Base-by-base conservation (phyloP, 495 filamentous ascomycete species). In the Collariella sp. region DNA sequence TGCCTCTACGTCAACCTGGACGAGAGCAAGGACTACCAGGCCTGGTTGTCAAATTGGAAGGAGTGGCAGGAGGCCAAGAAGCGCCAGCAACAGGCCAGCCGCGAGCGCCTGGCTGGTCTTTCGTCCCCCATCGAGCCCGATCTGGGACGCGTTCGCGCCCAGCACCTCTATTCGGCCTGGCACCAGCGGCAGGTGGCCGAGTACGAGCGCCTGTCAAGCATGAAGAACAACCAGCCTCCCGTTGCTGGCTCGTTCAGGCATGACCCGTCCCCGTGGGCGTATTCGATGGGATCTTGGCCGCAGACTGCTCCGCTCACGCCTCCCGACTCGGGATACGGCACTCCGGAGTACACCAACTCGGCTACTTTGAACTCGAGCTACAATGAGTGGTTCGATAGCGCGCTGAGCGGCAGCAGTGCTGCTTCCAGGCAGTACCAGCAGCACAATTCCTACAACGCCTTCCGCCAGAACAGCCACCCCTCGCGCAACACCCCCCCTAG, bases 1-100 rank as follows among this genome's bases (percentile, higher is more conserved):
- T 80, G 84, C 55, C 82, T 99, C 63, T 93, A 96, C 66, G 84
- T 91, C 61, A 87, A 94, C 59, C 85, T 89, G 34, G 79, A 88
- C 54, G 80, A 86, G 61, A 83, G 83, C 50, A 81, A 90, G 56
- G 91, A 91, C 26, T 95, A 93, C 68, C 74, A 79, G 20, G 81
- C 85, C 13, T 96, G 91, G 88, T 76, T 83, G 48, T 75, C 79
- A 46, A 88, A 84, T 72, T 99, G 94, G 94, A 75, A 87, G 38
- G 82, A 80, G 33, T 96, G 86, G 82, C 75, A 83, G 53, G 73
- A 76, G 56, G 80, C 81, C 69, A 81, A 84, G 60, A 76, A 76
- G 48, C 68, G 75, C 50, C 71, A 79, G 56, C 74, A 78, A 55
- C 70, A 80, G 47, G 63, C 71, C 22, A 70, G 56, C 61, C 70